These are phyloP conservation scores for Scheffersomyces ergatensis DNA, from an alignment of 805 yeast genomes.

Conservation along the genomic window DNA sequence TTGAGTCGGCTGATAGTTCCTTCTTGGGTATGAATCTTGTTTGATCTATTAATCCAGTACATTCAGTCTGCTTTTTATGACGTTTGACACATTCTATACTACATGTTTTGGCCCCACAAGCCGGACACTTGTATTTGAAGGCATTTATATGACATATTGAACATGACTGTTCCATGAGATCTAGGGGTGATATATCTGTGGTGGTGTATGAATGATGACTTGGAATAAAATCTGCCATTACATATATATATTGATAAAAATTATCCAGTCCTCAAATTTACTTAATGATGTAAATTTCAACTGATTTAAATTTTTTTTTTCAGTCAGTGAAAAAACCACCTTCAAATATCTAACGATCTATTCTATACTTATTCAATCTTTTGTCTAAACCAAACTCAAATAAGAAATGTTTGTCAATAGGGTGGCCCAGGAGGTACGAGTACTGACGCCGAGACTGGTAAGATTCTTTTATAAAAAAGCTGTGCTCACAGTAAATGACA, in stretches of 20 bases:
- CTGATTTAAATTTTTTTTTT: neutral
- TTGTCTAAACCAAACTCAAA: too few relatives aligned
- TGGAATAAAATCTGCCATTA: neutral
- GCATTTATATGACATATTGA: conserved; percentile 31
- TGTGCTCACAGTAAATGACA: conserved; percentile 13
- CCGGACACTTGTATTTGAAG: conserved; percentile 77
- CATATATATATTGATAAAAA: neutral
- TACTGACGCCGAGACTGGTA: neutral
- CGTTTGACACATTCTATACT: conserved; percentile 65
- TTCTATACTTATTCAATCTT: too few relatives aligned
- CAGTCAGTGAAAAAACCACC: neutral
- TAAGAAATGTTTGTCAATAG: too few relatives aligned
- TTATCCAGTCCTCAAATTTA: neutral
- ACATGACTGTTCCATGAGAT: conserved; percentile 16
- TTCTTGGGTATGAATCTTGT: conserved; percentile 53
- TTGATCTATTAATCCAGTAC: conserved; percentile 67
- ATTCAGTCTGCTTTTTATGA: conserved; percentile 62
- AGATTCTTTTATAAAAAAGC: neutral
- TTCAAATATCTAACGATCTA: too few relatives aligned
- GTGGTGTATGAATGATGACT: too few relatives aligned
- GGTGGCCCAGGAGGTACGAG: too few relatives aligned
- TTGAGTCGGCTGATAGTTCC: conserved; percentile 36
- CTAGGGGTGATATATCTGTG: too few relatives aligned
- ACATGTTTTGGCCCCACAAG: conserved; percentile 67
- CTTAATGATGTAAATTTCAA: neutral